phyloP scores from a whole-genome alignment of 768 basidiomycete species.

The Sporobolomyces phaffii region DNA sequence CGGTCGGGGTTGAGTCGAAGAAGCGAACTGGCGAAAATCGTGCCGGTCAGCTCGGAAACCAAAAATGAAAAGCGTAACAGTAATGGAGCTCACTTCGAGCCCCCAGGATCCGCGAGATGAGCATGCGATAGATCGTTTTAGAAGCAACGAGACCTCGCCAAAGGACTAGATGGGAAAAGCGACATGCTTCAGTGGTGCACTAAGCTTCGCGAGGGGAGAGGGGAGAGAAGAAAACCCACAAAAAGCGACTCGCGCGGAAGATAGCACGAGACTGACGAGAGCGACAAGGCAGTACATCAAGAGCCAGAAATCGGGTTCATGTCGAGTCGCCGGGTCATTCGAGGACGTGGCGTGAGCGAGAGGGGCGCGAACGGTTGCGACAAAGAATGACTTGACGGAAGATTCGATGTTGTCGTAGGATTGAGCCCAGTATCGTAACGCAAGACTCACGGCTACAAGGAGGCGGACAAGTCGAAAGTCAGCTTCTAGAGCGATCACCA shows the following conservation, averaged over 20 bases:
- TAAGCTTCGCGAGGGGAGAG: too few relatives aligned
- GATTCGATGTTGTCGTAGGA: conserved; percentile 23
- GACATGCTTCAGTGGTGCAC: background rate
- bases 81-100: conserved; percentile 42
- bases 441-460: conserved; percentile 19
- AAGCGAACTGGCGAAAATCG: conserved; percentile 28
- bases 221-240: conserved; percentile 14
- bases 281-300: conserved; percentile 42
- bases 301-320: conserved; percentile 39
- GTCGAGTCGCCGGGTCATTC: background rate
- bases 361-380: background rate
- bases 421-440: conserved; percentile 37
- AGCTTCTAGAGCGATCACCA: too few relatives aligned
- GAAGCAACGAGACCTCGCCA: conserved; percentile 34
- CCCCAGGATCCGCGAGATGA: conserved; percentile 45
- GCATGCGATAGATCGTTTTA: conserved; percentile 42
- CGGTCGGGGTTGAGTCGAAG: conserved; percentile 43
- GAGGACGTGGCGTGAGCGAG: background rate
- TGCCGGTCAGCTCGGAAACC: background rate
- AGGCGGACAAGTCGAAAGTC: background rate
- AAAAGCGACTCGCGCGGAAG: conserved; percentile 32
- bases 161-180: background rate
- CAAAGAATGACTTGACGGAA: background rate
- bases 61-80: background rate
- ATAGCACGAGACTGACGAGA: conserved; percentile 39